Evolutionary conservation across 768 basidiomycete species (phyloP), one percentile per base, ranked within the genome.

Genomic region (Mycena pura): DNA sequence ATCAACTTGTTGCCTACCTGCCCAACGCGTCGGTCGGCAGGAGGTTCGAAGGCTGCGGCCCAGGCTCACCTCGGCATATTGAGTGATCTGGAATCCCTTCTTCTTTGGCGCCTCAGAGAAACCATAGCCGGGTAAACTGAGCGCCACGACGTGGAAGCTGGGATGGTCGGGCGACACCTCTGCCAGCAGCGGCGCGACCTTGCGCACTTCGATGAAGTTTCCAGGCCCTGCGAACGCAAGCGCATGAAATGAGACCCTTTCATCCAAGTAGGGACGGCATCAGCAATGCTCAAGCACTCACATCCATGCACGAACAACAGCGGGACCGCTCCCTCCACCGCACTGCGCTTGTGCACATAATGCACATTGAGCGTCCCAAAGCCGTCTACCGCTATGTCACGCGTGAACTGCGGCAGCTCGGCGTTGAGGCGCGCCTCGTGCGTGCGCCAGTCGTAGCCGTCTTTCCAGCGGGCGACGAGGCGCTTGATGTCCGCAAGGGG

Each of bases 401-500:
- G 68, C 7, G 80, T 82, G 65, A 78, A 83, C 71, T 80, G 79
- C 9, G 79, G 77, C 0, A 82, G 49, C 27, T 71, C 69, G 14
- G 69, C 68, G 65, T 83, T 83, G 58, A 83, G 71, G 10, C 57
- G 57, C 0, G 68, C 71, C 51, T 83, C 82, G 25, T 65, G 55
- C 13, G 53, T 57, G 3, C 60, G 55, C 64, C 59, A 65, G 69
- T 80, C 79, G 60, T 80, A 87, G 0, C 78, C 82, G 44, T 76
- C 68, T 62, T 73, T 77, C 86, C 86, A 87, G 29, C 75, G 73
- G 3, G 69, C 63, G 0, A 78, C 75, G 0, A 88, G 76, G 6
- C 84, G 78, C 49, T 80, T 74, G 13, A 88, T 61, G 58, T 85
- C 80, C 0, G 74, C 70, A 3, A 86, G 75, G 1, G 86, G 84